Percentiles rank a stretch among this genome's conserved stretches.
Conservation (phyloP, 176 grass and related monocot genomes). For the Tillandsia fasciculata region DNA sequence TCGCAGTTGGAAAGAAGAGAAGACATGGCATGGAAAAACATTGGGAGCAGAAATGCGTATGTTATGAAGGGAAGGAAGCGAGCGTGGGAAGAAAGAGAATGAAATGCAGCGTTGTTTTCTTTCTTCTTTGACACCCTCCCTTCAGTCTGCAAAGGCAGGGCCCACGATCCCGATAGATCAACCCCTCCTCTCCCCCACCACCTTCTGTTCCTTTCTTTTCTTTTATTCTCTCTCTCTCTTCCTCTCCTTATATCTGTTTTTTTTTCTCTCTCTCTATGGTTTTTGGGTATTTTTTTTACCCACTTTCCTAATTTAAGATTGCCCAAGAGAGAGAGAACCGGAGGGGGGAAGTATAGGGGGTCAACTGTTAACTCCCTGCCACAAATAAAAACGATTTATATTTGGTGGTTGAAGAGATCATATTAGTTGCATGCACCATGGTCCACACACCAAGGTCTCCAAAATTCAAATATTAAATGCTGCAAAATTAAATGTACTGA, state of each 20-base stretch:
- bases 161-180: background rate
- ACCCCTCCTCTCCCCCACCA: conserved; percentile 4
- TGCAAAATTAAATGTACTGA: no score
- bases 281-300: conserved; percentile 23
- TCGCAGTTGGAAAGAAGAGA: background rate
- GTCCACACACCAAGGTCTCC: background rate
- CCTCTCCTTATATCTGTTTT: background rate
- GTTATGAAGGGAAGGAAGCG: background rate
- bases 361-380: background rate
- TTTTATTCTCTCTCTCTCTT: conserved; percentile 5
- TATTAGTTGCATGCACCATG: background rate
- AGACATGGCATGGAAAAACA: conserved; percentile 25
- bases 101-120: background rate
- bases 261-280: conserved; percentile 18
- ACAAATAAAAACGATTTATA: background rate
- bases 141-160: background rate
- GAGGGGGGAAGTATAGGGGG: background rate
- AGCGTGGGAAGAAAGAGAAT: background rate
- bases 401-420: background rate
- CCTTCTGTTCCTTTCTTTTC: background rate
- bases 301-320: background rate
- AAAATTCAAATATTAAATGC: no score
- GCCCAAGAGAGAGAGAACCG: background rate
- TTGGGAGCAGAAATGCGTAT: background rate
- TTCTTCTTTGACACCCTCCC: background rate